Evolutionary conservation across 345 rosid species (phyloP), one percentile per base, ranked within the genome.

Genomic region (Eucalyptus marginata): DNA sequence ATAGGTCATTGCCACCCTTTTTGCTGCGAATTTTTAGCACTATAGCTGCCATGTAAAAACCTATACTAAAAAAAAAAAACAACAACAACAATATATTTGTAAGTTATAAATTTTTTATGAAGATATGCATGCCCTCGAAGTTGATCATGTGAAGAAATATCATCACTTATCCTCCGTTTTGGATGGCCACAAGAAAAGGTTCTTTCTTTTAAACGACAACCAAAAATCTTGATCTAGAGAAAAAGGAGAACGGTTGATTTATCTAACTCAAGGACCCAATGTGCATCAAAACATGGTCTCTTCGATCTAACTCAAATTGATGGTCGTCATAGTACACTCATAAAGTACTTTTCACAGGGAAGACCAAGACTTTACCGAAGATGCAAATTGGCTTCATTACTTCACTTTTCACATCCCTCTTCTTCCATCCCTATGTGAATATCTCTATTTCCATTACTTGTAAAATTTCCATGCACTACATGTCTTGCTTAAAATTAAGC

Each of bases 171-270:
- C 10, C 20, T 56, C 7, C 0, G 3, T 11, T 5, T 25, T 59
- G n/a, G 7, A 25, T 59, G 66, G n/a, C n/a, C 68, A 27, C 33
- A 62, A 62, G 71, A 29, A 7, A 62, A 62, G 33, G 5, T 7
- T 4, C 33, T 29, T 2, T 66, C 43, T 66, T 66, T n/a, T 0
- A 2, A 7, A 14, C 2, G 40, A 31, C 11, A n/a, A 4, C 40
- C 76, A 31, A 66, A 14, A 31, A 2, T 66, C 11, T 66, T 31
- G 22, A 15, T 66, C 3, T 3, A 4, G 79, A 66, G 40, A 66
- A n/a, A 66, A 66, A 31, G 40, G 40, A 66, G 18, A 66, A n/a
- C 11, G 0, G 0, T 31, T 31, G 3, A 66, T 15, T 66, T 66
- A 7, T 31, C 6, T 66, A 66, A 66, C 20, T 33, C 79, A 66